A percentile compares a stretch with the other conserved stretches of the same genome.
Evolutionary conservation across 2,329 filamentous ascomycete species (phyloP).

Genomic region (Fusarium lateritium): DNA sequence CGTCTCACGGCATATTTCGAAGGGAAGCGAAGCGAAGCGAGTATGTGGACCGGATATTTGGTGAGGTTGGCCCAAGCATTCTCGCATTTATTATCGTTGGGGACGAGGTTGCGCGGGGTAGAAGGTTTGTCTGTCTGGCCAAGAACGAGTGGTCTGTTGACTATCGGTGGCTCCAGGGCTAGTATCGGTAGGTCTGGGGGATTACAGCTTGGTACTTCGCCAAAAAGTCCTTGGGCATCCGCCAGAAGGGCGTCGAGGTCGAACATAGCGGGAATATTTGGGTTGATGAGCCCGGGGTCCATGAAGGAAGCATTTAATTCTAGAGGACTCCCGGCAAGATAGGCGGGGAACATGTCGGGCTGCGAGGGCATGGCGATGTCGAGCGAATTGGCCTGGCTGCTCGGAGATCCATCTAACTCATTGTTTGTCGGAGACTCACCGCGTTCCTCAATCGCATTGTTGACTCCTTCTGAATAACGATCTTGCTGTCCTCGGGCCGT

Average conservation of each 20-base stretch:
- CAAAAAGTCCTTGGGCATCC: background rate
- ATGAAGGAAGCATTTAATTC: slow-evolving; percentile 7
- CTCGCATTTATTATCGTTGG: slow-evolving; percentile 7
- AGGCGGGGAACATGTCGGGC: background rate
- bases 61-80: slow-evolving; percentile 10
- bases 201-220: background rate
- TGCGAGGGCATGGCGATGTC: slow-evolving; percentile 6
- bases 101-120: background rate
- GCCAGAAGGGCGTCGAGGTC: slow-evolving; percentile 6
- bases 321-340: slow-evolving; percentile 1
- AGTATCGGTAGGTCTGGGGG: background rate
- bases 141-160: background rate
- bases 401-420: background rate
- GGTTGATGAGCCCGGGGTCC: slow-evolving; percentile 6
- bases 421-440: background rate
- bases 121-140: background rate
- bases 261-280: background rate
- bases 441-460: background rate
- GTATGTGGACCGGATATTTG: slow-evolving; percentile 8
- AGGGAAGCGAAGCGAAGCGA: slow-evolving; percentile 12
- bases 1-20: slow-evolving; percentile 12
- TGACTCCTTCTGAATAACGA: background rate
- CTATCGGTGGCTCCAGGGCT: background rate
- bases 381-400: slow-evolving; percentile 7
- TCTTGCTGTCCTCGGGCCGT: background rate